Evolutionary conservation across 768 basidiomycete genomes (phyloP).

Genomic region (Suillus variegatus): DNA sequence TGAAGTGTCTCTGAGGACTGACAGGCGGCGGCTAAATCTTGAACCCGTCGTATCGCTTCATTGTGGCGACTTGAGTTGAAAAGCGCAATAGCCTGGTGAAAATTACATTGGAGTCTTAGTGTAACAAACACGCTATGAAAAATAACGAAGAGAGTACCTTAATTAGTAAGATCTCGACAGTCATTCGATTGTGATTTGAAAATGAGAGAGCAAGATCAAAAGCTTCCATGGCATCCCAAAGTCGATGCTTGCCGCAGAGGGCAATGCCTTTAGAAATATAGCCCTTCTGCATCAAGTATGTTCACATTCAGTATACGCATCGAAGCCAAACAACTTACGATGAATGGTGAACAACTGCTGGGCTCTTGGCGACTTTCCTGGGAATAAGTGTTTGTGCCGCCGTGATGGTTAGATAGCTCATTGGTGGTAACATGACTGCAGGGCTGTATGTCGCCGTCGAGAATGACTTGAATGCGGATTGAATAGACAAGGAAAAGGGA

Average conservation of each 20-base stretch:
- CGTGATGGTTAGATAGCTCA: no score
- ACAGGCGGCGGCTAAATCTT: background rate
- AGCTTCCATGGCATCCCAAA: background rate
- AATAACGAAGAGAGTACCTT: background rate
- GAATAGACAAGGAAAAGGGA: background rate
- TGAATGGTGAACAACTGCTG: no score
- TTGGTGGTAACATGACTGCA: background rate
- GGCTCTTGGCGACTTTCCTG: no score
- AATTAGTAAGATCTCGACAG: background rate
- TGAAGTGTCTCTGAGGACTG: background rate
- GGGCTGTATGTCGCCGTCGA: no score
- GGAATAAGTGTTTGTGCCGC: no score
- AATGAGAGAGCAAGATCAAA: background rate
- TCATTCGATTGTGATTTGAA: background rate
- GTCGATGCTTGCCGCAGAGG: background rate
- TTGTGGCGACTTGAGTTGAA: background rate
- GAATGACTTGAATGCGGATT: no score
- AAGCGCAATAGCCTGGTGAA: background rate
- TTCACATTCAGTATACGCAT: no score
- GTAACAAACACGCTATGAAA: background rate
- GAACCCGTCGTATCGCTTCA: background rate
- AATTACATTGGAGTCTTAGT: background rate
- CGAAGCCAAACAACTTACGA: no score
- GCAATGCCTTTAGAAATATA: background rate
- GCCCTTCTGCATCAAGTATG: no score